These are phyloP conservation scores for Cystobasidium sp. DNA, from an alignment of 1,284 basidiomycete genomes.

Conservation along the genomic window DNA sequence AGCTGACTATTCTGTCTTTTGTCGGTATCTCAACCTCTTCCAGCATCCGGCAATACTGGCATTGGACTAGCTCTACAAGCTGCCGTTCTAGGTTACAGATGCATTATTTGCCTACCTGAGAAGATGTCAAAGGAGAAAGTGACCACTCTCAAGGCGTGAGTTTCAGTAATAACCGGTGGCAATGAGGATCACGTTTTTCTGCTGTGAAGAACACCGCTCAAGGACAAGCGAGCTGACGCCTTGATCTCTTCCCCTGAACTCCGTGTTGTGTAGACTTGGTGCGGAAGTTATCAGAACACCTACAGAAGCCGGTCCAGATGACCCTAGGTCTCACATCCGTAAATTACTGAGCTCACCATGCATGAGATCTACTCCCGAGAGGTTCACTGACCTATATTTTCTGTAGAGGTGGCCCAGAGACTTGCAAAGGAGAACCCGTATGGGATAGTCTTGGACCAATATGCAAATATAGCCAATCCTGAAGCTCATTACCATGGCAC, in stretches of 20 bases:
- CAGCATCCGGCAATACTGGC: slow-evolving; percentile 62
- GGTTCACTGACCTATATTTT: slow-evolving; percentile 66
- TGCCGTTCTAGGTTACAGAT: slow-evolving; percentile 78
- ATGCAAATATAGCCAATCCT: slow-evolving; percentile 73
- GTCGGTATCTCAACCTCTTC: not conserved
- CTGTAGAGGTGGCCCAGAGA: slow-evolving; percentile 77
- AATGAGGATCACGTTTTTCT: not conserved
- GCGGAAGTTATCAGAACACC: slow-evolving; percentile 94
- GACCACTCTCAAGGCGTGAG: slow-evolving; percentile 75
- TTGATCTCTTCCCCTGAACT: not conserved
- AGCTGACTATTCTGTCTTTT: not conserved
- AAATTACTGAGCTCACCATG: slow-evolving; percentile 48
- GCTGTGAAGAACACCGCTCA: not conserved
- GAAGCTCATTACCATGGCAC: slow-evolving; percentile 85
- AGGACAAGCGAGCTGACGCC: not conserved
- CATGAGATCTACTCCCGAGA: too few species aligned
- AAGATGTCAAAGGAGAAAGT: slow-evolving; percentile 99
- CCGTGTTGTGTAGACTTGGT: slow-evolving; percentile 60
- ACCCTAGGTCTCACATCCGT: slow-evolving; percentile 84
- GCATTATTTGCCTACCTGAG: slow-evolving; percentile 86
- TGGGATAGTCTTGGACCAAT: slow-evolving; percentile 87
- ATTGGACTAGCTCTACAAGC: slow-evolving; percentile 90
- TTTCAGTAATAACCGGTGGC: not conserved
- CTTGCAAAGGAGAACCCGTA: slow-evolving; percentile 79
- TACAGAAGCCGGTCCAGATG: slow-evolving; percentile 82